Conservation (phyloP, 768 basidiomycete genomes). For the Trametes cinnabarina region DNA sequence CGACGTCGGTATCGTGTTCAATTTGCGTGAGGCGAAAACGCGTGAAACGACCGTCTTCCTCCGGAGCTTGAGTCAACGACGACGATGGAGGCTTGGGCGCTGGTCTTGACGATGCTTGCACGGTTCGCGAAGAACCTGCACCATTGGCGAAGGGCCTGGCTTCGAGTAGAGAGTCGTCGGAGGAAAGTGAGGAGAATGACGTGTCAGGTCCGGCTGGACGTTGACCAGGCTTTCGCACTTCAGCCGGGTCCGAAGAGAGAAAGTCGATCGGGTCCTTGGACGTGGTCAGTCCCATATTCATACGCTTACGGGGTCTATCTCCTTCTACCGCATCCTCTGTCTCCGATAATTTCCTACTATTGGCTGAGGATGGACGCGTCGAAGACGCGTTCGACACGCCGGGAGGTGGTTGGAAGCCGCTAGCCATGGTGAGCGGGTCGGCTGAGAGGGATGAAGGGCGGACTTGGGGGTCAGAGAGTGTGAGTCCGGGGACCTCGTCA, state of each 20-base stretch:
- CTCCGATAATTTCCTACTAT: slow-evolving; percentile 37
- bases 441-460: slow-evolving; percentile 28
- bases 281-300: slow-evolving; percentile 49
- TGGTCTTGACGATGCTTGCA: slow-evolving; percentile 37
- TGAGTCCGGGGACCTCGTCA: slow-evolving; percentile 46
- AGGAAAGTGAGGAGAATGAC: slow-evolving; percentile 47
- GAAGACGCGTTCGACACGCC: slow-evolving; percentile 50
- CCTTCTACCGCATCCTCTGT: slow-evolving; percentile 45
- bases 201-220: slow-evolving; percentile 41
- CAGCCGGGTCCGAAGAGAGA: slow-evolving; percentile 54
- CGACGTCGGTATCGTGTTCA: slow-evolving; percentile 37
- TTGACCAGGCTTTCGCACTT: slow-evolving; percentile 51
- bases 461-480: slow-evolving; percentile 37
- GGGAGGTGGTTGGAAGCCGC: slow-evolving; percentile 50
- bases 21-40: slow-evolving; percentile 67
- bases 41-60: slow-evolving; percentile 40
- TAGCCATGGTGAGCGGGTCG: slow-evolving; percentile 61
- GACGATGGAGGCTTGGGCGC: slow-evolving; percentile 8
- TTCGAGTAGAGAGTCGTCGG: slow-evolving; percentile 68
- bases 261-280: slow-evolving; percentile 38
- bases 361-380: slow-evolving; percentile 44
- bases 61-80: slow-evolving; percentile 17
- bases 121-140: slow-evolving; percentile 52
- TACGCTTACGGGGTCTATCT: slow-evolving; percentile 70
- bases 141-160: slow-evolving; percentile 39